Conservation (phyloP, 805 yeast species). For the Pichia occidentalis region DNA sequence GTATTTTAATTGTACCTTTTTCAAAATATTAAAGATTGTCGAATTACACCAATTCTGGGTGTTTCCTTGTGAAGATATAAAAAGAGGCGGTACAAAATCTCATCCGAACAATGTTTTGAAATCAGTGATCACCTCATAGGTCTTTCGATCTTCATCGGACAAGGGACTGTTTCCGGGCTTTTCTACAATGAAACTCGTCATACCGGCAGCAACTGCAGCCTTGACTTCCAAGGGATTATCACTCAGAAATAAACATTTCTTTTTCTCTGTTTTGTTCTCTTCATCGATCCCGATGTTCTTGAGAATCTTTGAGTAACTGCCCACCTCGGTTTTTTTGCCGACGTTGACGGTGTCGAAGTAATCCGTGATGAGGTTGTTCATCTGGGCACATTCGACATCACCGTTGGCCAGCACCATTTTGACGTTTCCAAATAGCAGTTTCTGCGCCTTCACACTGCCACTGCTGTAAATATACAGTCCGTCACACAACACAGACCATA, state of each 20-base stretch:
- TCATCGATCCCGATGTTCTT: conserved; percentile 11
- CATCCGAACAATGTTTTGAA: conserved; percentile 26
- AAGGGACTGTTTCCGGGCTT: conserved; percentile 71
- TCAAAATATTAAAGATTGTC: no score
- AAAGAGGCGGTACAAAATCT: no score
- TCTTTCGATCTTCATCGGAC: conserved; percentile 28
- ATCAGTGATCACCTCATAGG: conserved; percentile 23
- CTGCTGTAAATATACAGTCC: conserved; percentile 75
- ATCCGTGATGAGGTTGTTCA: conserved; percentile 49
- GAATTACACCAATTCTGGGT: background rate
- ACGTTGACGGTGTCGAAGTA: conserved; percentile 84
- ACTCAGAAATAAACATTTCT: conserved; percentile 57
- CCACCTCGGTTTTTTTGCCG: conserved; percentile 57
- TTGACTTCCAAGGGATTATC: conserved; percentile 73
- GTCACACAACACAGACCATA: conserved; percentile 30
- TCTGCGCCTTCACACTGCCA: conserved; percentile 85
- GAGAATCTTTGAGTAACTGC: conserved; percentile 57
- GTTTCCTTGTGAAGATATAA: no score
- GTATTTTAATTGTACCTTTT: no score
- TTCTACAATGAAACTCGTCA: conserved; percentile 50
- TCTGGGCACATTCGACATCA: conserved; percentile 32
- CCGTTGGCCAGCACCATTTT: conserved; percentile 26
- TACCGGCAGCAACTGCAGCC: conserved; percentile 66
- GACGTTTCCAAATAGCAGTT: conserved; percentile 64
- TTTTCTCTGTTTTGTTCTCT: conserved; percentile 19